Percentiles rank a stretch among this genome's conserved stretches.
phyloP scores from a whole-genome alignment of 2,329 filamentous ascomycete species.

The Xylariaceae sp. region DNA sequence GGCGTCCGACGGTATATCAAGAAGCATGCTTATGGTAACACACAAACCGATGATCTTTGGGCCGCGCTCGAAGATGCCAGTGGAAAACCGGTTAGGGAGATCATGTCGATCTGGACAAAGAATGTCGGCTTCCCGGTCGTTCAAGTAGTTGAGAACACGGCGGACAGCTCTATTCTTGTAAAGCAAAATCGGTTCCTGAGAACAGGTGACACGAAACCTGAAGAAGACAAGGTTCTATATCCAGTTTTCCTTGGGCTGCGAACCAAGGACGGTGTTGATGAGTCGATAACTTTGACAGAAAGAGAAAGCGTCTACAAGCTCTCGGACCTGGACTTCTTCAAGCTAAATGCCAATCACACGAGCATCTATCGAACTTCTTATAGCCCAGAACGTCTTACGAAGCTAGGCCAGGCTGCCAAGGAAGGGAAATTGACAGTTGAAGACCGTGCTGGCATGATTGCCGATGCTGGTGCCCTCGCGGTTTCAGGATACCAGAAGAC shows the following conservation, averaged over 20 bases:
- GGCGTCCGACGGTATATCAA: slow-evolving; percentile 87
- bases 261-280: slow-evolving; percentile 76
- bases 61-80: slow-evolving; percentile 79
- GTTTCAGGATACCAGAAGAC: slow-evolving; percentile 91
- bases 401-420: slow-evolving; percentile 83
- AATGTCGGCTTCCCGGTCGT: slow-evolving; percentile 91
- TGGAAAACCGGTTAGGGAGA: slow-evolving; percentile 80
- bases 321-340: slow-evolving; percentile 81
- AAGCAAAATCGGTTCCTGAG: slow-evolving; percentile 94
- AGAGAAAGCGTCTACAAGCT: slow-evolving; percentile 76
- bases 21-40: slow-evolving; percentile 96
- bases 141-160: slow-evolving; percentile 70
- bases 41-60: slow-evolving; percentile 86
- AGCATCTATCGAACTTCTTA: slow-evolving; percentile 90
- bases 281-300: slow-evolving; percentile 62
- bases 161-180: slow-evolving; percentile 68
- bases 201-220: slow-evolving; percentile 86
- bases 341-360: slow-evolving; percentile 92
- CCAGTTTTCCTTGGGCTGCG: slow-evolving; percentile 84
- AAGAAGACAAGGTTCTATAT: slow-evolving; percentile 83
- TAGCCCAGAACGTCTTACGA: slow-evolving; percentile 72
- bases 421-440: slow-evolving; percentile 75
- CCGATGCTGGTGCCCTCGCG: slow-evolving; percentile 84
- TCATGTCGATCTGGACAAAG: slow-evolving; percentile 97
- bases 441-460: slow-evolving; percentile 90